These are phyloP conservation scores for Elaeis guineensis DNA, from an alignment of 176 grass and related monocot species.

Conservation along the genomic window DNA sequence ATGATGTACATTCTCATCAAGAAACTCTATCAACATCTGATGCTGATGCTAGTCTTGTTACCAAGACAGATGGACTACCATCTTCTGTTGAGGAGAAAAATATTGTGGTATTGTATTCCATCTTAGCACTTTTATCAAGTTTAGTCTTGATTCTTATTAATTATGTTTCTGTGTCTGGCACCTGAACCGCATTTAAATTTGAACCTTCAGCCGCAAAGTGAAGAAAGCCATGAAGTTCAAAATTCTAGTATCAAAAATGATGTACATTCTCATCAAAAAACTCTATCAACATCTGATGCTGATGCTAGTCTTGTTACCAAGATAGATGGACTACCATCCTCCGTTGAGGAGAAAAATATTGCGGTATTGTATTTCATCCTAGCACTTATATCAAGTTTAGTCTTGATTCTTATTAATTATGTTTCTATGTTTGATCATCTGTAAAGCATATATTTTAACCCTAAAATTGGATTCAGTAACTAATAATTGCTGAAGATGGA, in stretches of 20 bases:
- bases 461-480: no score
- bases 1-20: constrained; percentile 9
- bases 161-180: neutral
- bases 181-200: constrained; percentile 12
- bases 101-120: neutral
- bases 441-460: no score
- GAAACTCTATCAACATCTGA: constrained; percentile 20
- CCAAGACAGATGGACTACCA: constrained; percentile 19
- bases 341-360: constrained; percentile 13
- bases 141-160: no score
- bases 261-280: constrained; percentile 14
- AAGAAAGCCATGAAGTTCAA: neutral
- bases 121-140: no score
- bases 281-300: constrained; percentile 15
- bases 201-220: neutral
- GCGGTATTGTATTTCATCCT: no score
- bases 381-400: no score
- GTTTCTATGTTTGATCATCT: no score
- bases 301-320: constrained; percentile 13
- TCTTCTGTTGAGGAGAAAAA: constrained; percentile 19
- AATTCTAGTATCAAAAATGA: constrained; percentile 12
- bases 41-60: constrained; percentile 7
- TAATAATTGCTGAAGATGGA: no score
- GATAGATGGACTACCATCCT: constrained; percentile 14
- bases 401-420: no score